Evolutionary conservation across 1,284 basidiomycete genomes (phyloP), one percentile per base, ranked within the genome.

Genomic region (Pseudozyma sp.): DNA sequence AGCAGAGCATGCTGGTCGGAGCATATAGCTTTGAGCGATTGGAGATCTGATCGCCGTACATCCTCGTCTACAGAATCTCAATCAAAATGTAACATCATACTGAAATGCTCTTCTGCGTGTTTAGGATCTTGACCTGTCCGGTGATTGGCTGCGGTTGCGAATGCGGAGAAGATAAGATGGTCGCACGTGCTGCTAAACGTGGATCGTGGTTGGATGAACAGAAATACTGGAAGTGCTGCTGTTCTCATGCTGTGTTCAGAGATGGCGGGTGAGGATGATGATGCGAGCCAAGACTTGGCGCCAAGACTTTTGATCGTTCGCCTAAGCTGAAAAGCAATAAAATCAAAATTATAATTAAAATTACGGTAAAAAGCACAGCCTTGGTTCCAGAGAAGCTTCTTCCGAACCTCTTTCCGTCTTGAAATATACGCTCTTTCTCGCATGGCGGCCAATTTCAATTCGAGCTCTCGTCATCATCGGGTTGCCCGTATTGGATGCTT

Each of bases 1-100:
- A 78, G 59, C 67, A 70, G 57, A 78, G 76, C 49, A 75, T 75
- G 65, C 49, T 78, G 43, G 73, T 78, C 31, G 76, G 76, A 14
- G 73, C 72, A 18, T 78, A 78, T 40, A 62, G 65, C 34, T 61
- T 76, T 48, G 76, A 78, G 52, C 57, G 58, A 47, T 56, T 78
- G 19, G 72, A 75, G 53, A 59, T 78, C 49, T 78, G 50, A 63
- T 31, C 25, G 25, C 25, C 25, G 25, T 31, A 31, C 25, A 31
- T 31, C 25, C 25, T 31, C 25, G 25, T 31, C 25, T 31, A 6
- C 3, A 3, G 25, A 31, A 31, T 31, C 25, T 31, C 25, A 31
- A 31, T 3, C 25, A 31, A 31, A 31, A 31, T 31, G 25, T 31
- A 31, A 31, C 25, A 31, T 31, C 25, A 31, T 31, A 31, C 25